Evolutionary conservation across 495 filamentous ascomycete species (phyloP), one percentile per base, ranked within the genome.

Genomic region (Podospora tetraspora): DNA sequence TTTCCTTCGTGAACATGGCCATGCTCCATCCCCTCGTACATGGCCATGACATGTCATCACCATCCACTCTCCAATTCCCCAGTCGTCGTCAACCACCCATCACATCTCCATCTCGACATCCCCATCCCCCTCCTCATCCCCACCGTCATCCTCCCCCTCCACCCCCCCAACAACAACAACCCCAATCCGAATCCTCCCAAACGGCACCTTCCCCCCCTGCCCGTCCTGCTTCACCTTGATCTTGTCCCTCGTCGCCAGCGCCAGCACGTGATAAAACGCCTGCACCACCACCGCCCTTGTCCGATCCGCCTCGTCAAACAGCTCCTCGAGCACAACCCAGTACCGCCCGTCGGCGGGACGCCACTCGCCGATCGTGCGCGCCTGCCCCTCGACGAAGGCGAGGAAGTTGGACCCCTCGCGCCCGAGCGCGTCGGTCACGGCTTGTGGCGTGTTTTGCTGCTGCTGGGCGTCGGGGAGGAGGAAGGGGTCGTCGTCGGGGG

Each of bases 191-290:
- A 84, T 81, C 0, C 52, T 63, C 9, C 80, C 81, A 64, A 82
- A 83, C 4, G 79, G 72, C 52, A 70, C 57, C 9, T 64, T 52
- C 22, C 66, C 66, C 59, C 66, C 66, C 61, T 73, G 67, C 21
- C 70, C 79, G 1, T 84, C 79, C 72, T 91, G 89, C 70, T 79
- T 71, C 3, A 90, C 84, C 32, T 77, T 72, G 57, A 91, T 71
- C 62, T 87, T 72, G 1, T 82, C 83, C 79, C 87, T 91, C 11
- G 88, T 92, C 11, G 85, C 89, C 9, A 94, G 86, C 21, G 85
- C 81, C 19, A 96, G 84, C 13, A 88, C 82, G 77, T 94, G 89
- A 76, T 91, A 85, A 67, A 96, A 83, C 1, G 84, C 92, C 71
- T 93, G 90, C 10, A 88, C 89, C 52, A 90, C 90, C 0, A 92